These are phyloP conservation scores for Leccinum variabile DNA, from an alignment of 1,284 basidiomycete genomes.

Conservation along the genomic window DNA sequence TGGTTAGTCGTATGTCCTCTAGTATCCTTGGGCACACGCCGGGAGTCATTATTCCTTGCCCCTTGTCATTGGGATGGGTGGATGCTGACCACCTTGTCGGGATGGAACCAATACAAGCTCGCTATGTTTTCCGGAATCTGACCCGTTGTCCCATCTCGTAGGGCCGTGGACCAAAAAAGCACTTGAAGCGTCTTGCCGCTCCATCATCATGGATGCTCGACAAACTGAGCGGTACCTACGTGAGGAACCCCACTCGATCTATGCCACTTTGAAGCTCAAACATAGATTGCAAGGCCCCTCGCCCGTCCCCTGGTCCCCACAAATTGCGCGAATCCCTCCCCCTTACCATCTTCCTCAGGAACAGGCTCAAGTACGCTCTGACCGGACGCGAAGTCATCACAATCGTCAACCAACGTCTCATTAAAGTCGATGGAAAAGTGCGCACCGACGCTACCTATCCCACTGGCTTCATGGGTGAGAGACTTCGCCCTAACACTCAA, in stretches of 20 bases:
- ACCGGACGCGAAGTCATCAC: conserved; percentile 94
- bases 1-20: conserved; percentile 30
- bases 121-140: conserved; percentile 12
- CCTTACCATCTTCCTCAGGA: conserved; percentile 94
- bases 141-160: conserved; percentile 37
- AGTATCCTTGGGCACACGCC: not conserved
- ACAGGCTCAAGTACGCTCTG: conserved; percentile 98
- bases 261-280: conserved; percentile 10
- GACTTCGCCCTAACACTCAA: not conserved
- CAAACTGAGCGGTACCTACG: conserved; percentile 97
- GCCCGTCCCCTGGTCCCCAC: conserved; percentile 97
- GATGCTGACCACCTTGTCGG: conserved; percentile 22
- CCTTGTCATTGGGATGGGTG: conserved; percentile 19
- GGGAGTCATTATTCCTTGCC: not conserved
- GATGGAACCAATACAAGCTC: conserved; percentile 25
- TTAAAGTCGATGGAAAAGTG: conserved; percentile 99
- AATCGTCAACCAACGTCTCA: conserved; percentile 94
- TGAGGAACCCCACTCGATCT: conserved; percentile 45
- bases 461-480: conserved; percentile 93
- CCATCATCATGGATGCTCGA: conserved; percentile 99
- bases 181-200: conserved; percentile 96
- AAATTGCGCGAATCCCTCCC: conserved; percentile 98
- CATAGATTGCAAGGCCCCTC: conserved; percentile 68
- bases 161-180: conserved; percentile 99
- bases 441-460: conserved; percentile 98